Percentiles rank a stretch among this genome's conserved stretches.
Conservation (phyloP, 805 yeast species). For the Lipomyces starkeyi region DNA sequence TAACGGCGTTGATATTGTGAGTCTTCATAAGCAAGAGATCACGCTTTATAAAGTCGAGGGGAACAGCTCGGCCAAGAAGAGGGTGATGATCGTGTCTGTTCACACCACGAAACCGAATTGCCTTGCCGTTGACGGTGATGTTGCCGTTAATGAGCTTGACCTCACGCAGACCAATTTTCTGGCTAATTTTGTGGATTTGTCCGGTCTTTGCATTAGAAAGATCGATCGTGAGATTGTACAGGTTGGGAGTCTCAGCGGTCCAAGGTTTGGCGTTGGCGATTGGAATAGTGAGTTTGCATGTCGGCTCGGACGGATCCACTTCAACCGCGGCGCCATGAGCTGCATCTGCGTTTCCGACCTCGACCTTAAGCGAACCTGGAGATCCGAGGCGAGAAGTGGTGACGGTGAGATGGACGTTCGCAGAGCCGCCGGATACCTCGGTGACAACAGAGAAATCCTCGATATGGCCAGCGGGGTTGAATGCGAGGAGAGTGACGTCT, state of each 20-base stretch:
- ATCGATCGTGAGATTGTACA: conserved; percentile 41
- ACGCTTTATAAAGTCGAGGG: conserved; percentile 45
- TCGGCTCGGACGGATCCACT: background rate
- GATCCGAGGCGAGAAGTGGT: conserved; percentile 12
- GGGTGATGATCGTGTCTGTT: conserved; percentile 51
- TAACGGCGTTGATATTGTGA: conserved; percentile 48
- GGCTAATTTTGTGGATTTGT: conserved; percentile 34
- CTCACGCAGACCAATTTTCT: conserved; percentile 45
- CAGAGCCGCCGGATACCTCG: conserved; percentile 28
- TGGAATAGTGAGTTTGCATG: conserved; percentile 9
- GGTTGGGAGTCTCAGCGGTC: conserved; percentile 48
- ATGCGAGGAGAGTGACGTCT: conserved; percentile 46
- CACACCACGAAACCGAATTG: conserved; percentile 46
- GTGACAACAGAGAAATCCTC: conserved; percentile 45
- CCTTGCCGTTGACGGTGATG: conserved; percentile 45
- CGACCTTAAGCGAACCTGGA: conserved; percentile 10
- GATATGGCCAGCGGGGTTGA: conserved; percentile 42
- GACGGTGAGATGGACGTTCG: conserved; percentile 10
- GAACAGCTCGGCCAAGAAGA: conserved; percentile 47
- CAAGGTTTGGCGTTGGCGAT: conserved; percentile 43
- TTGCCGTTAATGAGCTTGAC: conserved; percentile 44
- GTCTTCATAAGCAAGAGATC: conserved; percentile 48
- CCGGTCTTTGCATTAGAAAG: conserved; percentile 24
- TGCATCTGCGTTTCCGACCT: conserved; percentile 8
- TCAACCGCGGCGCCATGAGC: background rate